phyloP scores from a whole-genome alignment of 2,329 filamentous ascomycete genomes.

The Xylariomycetidae sp. region DNA sequence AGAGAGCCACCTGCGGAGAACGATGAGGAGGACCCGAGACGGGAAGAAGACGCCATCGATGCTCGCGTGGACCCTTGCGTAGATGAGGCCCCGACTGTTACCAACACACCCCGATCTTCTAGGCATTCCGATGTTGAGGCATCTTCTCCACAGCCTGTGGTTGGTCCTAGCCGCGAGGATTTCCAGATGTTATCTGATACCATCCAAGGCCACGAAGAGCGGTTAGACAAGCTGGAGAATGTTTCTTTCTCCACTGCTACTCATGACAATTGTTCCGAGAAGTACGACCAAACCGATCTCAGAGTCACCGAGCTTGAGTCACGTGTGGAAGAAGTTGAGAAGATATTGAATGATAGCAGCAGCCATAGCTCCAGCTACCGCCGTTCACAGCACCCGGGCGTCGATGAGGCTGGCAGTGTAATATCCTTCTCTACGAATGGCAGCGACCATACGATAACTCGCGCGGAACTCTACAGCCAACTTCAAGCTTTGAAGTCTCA shows the following conservation, averaged over 20 bases:
- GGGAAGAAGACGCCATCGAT: conserved; percentile 14
- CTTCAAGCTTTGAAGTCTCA: conserved; percentile 47
- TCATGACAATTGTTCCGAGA: conserved; percentile 67
- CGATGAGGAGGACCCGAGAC: conserved; percentile 14
- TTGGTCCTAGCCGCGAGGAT: conserved; percentile 28
- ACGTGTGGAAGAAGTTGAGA: conserved; percentile 56
- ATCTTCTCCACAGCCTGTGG: conserved; percentile 13
- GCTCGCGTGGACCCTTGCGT: conserved; percentile 15
- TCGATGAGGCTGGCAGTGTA: conserved; percentile 42
- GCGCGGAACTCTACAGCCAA: conserved; percentile 45
- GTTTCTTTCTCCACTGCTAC: conserved; percentile 61
- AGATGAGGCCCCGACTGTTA: conserved; percentile 25
- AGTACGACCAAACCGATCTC: conserved; percentile 61
- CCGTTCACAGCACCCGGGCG: conserved; percentile 29
- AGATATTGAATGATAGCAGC: conserved; percentile 42
- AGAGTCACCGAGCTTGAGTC: conserved; percentile 66
- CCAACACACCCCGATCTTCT: conserved; percentile 27
- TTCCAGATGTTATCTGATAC: conserved; percentile 45
- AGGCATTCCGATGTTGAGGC: conserved; percentile 17
- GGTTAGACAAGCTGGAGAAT: conserved; percentile 66
- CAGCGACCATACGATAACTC: conserved; percentile 34
- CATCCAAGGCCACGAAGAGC: conserved; percentile 57
- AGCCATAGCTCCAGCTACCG: conserved; percentile 34
- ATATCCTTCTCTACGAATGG: conserved; percentile 41
- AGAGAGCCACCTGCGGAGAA: conserved; percentile 29